Percentiles rank a stretch among this genome's conserved stretches.
phyloP scores from a whole-genome alignment of 2,329 filamentous ascomycete genomes.

The Pseudogymnoascus sp. region DNA sequence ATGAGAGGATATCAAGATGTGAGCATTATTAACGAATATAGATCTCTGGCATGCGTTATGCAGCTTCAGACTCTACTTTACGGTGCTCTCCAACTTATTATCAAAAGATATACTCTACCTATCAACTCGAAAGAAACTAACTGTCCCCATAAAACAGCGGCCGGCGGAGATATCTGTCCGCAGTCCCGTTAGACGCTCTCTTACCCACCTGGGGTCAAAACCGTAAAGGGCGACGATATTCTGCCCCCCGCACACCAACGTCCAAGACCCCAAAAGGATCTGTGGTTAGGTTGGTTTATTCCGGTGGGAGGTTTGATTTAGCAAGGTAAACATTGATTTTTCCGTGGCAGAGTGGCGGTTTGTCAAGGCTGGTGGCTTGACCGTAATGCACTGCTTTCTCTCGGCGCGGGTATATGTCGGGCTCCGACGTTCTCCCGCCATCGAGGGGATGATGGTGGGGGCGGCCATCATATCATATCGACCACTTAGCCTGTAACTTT shows the following conservation, averaged over 20 bases:
- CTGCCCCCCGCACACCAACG: neutral
- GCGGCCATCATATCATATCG: neutral
- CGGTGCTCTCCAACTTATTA: neutral
- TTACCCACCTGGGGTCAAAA: neutral
- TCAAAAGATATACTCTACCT: neutral
- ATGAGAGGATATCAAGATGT: neutral
- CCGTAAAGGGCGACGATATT: neutral
- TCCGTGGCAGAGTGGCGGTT: neutral
- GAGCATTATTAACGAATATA: neutral
- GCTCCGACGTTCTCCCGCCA: neutral
- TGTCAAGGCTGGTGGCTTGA: neutral
- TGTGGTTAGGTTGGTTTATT: neutral
- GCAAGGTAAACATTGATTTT: neutral
- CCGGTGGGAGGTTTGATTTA: neutral
- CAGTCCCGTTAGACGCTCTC: neutral
- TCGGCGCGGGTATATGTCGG: neutral
- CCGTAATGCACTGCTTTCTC: neutral
- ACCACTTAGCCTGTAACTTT: slow-evolving; percentile 5
- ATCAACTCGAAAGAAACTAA: neutral
- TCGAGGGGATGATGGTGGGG: neutral
- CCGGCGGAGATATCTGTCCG: neutral
- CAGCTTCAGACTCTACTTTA: neutral
- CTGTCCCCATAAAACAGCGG: neutral
- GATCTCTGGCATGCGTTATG: neutral
- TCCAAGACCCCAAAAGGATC: neutral